A percentile compares a stretch with the other conserved stretches of the same genome.
These are phyloP conservation scores for Stephania cephalantha DNA, from an alignment of 164 flowering plant species.

Conservation along the genomic window DNA sequence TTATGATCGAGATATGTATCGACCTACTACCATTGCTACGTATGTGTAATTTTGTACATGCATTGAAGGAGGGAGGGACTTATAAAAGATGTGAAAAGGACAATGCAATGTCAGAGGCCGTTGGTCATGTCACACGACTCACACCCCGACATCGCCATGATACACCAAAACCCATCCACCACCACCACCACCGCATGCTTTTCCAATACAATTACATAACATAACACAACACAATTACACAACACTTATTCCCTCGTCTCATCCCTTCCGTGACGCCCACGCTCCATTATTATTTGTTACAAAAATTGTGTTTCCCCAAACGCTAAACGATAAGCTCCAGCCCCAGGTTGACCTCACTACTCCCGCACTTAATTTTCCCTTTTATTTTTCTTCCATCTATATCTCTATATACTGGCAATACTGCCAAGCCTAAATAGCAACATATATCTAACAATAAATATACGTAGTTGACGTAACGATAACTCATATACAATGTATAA, in stretches of 20 bases:
- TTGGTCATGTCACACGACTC: constrained; percentile 2
- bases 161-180: background rate
- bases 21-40: too few relatives aligned
- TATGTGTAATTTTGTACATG: too few relatives aligned
- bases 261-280: background rate
- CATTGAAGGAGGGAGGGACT: background rate
- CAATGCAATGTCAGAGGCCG: constrained; percentile 1
- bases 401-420: too few relatives aligned
- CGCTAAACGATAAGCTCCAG: background rate
- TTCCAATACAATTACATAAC: background rate
- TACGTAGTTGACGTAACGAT: too few relatives aligned
- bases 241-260: background rate
- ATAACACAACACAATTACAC: too few relatives aligned
- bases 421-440: too few relatives aligned
- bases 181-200: background rate
- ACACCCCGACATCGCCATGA: constrained; percentile 1
- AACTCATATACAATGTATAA: too few relatives aligned
- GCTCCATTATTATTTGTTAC: background rate
- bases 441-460: too few relatives aligned
- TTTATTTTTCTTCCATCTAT: too few relatives aligned
- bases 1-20: too few relatives aligned
- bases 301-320: background rate
- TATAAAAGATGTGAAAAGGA: background rate
- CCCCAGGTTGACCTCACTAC: background rate
- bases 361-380: too few relatives aligned